Conservation (phyloP, 768 basidiomycete species). For the Boletus coccyginus region DNA sequence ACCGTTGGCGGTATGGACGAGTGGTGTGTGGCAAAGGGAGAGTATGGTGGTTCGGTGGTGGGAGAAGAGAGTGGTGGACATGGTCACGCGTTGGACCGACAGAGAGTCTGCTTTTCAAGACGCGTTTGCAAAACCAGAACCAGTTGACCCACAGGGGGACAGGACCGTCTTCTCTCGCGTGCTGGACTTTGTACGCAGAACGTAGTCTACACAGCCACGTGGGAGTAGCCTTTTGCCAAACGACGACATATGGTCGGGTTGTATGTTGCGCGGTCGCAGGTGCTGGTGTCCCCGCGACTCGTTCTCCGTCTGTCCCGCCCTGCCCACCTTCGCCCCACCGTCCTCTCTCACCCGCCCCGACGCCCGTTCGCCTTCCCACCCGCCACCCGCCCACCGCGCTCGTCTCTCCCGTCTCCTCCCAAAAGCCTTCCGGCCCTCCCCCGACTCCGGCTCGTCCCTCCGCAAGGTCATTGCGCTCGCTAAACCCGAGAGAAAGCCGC, state of each 20-base stretch:
- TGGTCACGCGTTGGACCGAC: conserved; percentile 40
- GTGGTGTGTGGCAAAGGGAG: conserved; percentile 66
- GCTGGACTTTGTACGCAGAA: not conserved
- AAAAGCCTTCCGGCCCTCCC: conserved; percentile 33
- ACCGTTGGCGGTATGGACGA: conserved; percentile 70
- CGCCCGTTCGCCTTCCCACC: conserved; percentile 13
- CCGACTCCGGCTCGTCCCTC: conserved; percentile 58
- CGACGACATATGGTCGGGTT: not conserved
- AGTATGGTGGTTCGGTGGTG: conserved; percentile 57
- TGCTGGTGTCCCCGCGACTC: not conserved
- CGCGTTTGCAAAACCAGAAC: not conserved
- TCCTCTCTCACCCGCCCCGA: not conserved
- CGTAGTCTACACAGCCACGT: not conserved
- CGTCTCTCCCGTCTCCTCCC: conserved; percentile 31
- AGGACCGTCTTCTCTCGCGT: not conserved
- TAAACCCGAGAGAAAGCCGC: conserved; percentile 74
- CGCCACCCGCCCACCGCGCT: conserved; percentile 2
- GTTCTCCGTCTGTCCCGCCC: not conserved
- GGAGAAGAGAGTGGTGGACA: conserved; percentile 50
- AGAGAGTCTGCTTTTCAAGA: not conserved
- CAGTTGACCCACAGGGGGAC: not conserved
- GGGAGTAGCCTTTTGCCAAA: not conserved
- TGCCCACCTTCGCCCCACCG: not conserved
- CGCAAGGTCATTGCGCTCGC: conserved; percentile 77
- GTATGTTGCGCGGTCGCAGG: not conserved